phyloP scores from a whole-genome alignment of 306 rosid genomes.

The Vigna unguiculata region DNA sequence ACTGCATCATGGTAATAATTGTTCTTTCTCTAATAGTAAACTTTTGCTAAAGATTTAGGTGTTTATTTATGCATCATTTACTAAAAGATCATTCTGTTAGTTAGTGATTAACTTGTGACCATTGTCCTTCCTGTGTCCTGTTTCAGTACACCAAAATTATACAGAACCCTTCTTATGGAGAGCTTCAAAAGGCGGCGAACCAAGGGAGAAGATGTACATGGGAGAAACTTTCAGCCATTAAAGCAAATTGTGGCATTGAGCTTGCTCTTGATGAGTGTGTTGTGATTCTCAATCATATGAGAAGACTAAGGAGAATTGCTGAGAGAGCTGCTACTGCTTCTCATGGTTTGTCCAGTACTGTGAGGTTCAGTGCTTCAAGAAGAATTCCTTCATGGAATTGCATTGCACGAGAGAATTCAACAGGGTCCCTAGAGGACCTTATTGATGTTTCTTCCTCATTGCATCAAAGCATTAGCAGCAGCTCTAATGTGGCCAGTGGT shows the following conservation, averaged over 20 bases:
- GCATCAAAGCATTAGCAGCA: constrained; percentile 60
- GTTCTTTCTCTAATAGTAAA: too few relatives aligned
- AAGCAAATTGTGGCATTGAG: constrained; percentile 95
- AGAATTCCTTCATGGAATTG: constrained; percentile 99
- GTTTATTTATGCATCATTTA: constrained; percentile 26
- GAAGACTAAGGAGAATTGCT: constrained; percentile 76
- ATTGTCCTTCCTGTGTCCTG: background rate
- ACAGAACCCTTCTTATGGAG: constrained; percentile 85
- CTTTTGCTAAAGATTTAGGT: background rate
- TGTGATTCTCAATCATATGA: constrained; percentile 89
- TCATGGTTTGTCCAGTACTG: constrained; percentile 63
- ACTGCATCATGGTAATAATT: too few relatives aligned
- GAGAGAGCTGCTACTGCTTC: constrained; percentile 82
- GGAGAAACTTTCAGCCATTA: constrained; percentile 97
- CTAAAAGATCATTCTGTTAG: constrained; percentile 16
- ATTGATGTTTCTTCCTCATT: constrained; percentile 58
- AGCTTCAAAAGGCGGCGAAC: constrained; percentile 96
- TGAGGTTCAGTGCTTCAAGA: constrained; percentile 74
- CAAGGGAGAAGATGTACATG: constrained; percentile 98
- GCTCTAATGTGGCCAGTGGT: constrained; percentile 46
- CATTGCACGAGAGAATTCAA: constrained; percentile 94
- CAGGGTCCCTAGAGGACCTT: constrained; percentile 87
- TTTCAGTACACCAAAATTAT: constrained; percentile 84
- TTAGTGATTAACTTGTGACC: constrained; percentile 40
- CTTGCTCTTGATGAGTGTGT: constrained; percentile 94